Base-by-base conservation (phyloP, 1,284 basidiomycete genomes). In the Trichosporon faecale region DNA sequence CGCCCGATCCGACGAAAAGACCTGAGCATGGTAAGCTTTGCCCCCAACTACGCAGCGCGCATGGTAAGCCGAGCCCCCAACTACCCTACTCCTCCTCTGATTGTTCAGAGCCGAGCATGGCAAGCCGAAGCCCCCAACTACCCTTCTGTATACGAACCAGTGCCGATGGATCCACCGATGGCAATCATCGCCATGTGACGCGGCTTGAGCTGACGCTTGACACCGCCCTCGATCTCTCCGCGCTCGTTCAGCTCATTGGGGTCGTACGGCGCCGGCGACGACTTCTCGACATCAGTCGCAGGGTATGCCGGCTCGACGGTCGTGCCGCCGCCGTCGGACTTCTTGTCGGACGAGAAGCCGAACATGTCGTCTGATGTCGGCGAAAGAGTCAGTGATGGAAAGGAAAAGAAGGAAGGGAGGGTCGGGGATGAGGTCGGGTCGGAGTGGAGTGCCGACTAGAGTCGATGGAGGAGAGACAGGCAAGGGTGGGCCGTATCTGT, bases 181-280 rank as follows among this genome's bases (percentile, higher is more conserved):
- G 86, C 86, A 66, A 88, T 86, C 84, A 86, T 84, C 3, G 79
- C 77, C 74, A 84, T 76, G 65, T 84, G 83, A n/a, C 82, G 70
- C 66, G 79, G 78, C 74, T 82, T 81, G 68, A 82, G 77, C n/a
- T 74, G 74, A 37, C 80, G 77, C 69, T 80, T 76, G 64, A 82
- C 77, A 16, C 68, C 71, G 12, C 76, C 77, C 25, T 78, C 75
- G 11, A 73, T 37, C 68, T 73, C 72, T 5, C 72, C 72, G 52
- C 63, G 37, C n/a, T 67, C 72, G 57, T 61, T 61, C 16, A 61
- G 57, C 57, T 29, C 57, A 31, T 61, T 61, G 6, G 27, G 49
- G 49, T 52, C 49, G 49, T 52, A 52, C 18, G 23, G 7, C 21
- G 49, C 21, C 49, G 49, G 49, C 21, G 49, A 23, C 21, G 49